phyloP scores from a whole-genome alignment of 2,329 filamentous ascomycete species.

The Fusarium cicatricum region DNA sequence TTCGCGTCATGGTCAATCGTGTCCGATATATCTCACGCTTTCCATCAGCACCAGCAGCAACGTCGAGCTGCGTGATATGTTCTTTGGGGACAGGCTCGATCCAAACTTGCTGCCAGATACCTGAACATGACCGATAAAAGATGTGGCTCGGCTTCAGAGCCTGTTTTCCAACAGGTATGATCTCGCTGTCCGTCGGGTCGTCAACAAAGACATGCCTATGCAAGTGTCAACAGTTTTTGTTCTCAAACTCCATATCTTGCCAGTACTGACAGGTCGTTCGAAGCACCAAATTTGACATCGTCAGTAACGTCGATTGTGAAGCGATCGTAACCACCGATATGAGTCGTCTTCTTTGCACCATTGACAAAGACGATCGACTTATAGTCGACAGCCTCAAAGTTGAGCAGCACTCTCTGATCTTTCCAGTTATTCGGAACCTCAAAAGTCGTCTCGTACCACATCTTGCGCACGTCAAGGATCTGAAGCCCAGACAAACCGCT shows the following conservation, averaged over 20 bases:
- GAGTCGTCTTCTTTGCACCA: constrained; percentile 16
- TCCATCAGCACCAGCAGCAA: constrained; percentile 58
- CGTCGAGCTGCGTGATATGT: constrained; percentile 66
- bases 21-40: not conserved
- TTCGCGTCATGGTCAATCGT: too few relatives aligned
- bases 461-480: constrained; percentile 50
- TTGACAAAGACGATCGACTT: constrained; percentile 27
- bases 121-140: constrained; percentile 76
- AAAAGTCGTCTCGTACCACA: constrained; percentile 56
- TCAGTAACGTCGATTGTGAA: constrained; percentile 21
- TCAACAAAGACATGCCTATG: constrained; percentile 61
- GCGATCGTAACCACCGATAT: constrained; percentile 25
- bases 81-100: constrained; percentile 67
- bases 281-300: constrained; percentile 11
- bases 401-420: constrained; percentile 6
- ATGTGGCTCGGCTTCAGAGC: constrained; percentile 65
- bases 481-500: constrained; percentile 60
- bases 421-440: constrained; percentile 14
- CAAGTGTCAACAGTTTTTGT: not conserved
- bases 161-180: constrained; percentile 74
- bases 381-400: constrained; percentile 30
- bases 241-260: rapidly evolving
- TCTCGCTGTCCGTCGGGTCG: constrained; percentile 69
- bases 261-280: constrained; percentile 16
- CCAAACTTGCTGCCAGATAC: constrained; percentile 81